These are phyloP conservation scores for Hypoxylon trugodes DNA, from an alignment of 495 filamentous ascomycete genomes.

Conservation along the genomic window DNA sequence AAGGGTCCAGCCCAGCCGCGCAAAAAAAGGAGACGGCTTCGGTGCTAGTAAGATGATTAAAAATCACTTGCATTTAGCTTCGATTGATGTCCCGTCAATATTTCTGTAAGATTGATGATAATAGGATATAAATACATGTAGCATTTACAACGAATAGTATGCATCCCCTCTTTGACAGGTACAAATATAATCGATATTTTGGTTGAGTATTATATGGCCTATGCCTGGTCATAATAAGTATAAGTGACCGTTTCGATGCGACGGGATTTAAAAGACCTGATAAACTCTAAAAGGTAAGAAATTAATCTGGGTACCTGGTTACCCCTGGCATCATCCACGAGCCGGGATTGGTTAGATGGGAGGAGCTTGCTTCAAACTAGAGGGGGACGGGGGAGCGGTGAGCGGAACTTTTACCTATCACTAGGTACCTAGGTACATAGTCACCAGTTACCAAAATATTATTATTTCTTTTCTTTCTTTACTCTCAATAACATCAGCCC, in stretches of 20 bases:
- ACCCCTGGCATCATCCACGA: slow-evolving; percentile 29
- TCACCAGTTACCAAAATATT: slow-evolving; percentile 24
- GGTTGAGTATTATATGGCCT: too few species aligned
- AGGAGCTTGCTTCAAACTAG: slow-evolving; percentile 24
- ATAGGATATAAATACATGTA: background rate
- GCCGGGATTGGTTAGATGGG: slow-evolving; percentile 36
- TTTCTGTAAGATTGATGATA: background rate
- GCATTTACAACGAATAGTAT: too few species aligned
- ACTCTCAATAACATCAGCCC: slow-evolving; percentile 16
- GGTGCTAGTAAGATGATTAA: slow-evolving; percentile 1
- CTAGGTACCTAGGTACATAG: too few species aligned
- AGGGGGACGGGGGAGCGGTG: slow-evolving; percentile 35
- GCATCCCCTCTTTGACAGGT: too few species aligned
- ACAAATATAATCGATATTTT: too few species aligned
- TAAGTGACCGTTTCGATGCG: slow-evolving; percentile 19
- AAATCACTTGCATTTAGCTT: background rate
- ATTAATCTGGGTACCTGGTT: slow-evolving; percentile 15
- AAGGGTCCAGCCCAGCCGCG: slow-evolving; percentile 3
- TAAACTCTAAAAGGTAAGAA: slow-evolving; percentile 15
- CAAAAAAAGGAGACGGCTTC: slow-evolving; percentile 14
- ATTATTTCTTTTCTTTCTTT: slow-evolving; percentile 1
- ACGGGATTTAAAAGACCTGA: slow-evolving; percentile 19
- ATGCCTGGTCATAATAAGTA: too few species aligned
- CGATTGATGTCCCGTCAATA: background rate
- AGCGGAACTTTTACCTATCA: slow-evolving; percentile 23